These are phyloP conservation scores for Moesziomyces sp. DNA, from an alignment of 1,284 basidiomycete species.

Conservation along the genomic window DNA sequence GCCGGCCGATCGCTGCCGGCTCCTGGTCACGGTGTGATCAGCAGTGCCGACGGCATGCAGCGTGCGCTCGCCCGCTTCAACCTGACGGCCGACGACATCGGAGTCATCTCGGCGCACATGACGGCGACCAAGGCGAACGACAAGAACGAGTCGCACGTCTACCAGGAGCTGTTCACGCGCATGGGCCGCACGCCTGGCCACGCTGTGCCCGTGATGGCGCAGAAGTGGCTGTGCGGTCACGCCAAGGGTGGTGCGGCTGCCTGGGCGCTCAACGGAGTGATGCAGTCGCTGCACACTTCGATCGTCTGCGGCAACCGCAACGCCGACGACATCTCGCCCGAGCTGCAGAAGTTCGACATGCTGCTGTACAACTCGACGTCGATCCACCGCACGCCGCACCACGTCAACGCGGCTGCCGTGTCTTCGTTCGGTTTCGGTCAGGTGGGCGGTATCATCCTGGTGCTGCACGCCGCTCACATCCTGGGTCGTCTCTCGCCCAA, in stretches of 20 bases:
- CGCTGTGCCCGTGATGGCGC: slow-evolving; percentile 94
- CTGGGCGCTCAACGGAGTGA: slow-evolving; percentile 94
- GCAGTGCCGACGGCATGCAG: slow-evolving; percentile 76
- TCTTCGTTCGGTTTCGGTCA: slow-evolving; percentile 99
- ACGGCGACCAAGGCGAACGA: slow-evolving; percentile 98
- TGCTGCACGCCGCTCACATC: slow-evolving; percentile 91
- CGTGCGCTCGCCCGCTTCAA: slow-evolving; percentile 97
- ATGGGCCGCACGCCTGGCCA: slow-evolving; percentile 91
- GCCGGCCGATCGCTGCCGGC: slow-evolving; percentile 89
- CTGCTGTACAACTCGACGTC: slow-evolving; percentile 97
- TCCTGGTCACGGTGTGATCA: slow-evolving; percentile 63
- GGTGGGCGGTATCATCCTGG: slow-evolving; percentile 84
- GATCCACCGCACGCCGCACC: slow-evolving; percentile 71
- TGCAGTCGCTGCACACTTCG: slow-evolving; percentile 86
- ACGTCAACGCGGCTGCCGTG: slow-evolving; percentile 67
- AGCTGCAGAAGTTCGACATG: slow-evolving; percentile 87
- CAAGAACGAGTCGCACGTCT: slow-evolving; percentile 96
- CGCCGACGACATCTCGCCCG: slow-evolving; percentile 83
- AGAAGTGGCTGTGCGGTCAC: slow-evolving; percentile 78
- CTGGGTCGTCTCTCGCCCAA: slow-evolving; percentile 82
- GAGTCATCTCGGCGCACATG: slow-evolving; percentile 84
- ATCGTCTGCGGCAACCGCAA: slow-evolving; percentile 93
- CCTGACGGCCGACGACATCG: slow-evolving; percentile 87
- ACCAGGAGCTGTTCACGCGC: slow-evolving; percentile 90
- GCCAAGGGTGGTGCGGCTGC: slow-evolving; percentile 75